These are phyloP conservation scores for Zoysia matrella DNA, from an alignment of 202 grass and related monocot species.

Conservation along the genomic window DNA sequence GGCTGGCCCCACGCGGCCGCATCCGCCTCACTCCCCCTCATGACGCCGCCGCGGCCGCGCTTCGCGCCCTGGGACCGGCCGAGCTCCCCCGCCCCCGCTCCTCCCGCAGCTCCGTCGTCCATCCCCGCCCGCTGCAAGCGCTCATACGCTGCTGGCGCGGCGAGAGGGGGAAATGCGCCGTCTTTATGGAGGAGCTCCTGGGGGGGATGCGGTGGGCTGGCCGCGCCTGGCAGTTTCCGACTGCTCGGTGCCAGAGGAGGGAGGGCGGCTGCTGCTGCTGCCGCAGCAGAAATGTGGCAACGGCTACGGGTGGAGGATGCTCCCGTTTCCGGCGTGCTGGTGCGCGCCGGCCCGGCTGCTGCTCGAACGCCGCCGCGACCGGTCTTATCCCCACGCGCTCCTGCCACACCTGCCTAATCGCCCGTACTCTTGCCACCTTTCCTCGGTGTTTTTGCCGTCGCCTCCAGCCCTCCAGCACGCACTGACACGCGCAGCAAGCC, in stretches of 20 bases:
- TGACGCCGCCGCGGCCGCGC: conserved; percentile 39
- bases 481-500: too few relatives aligned
- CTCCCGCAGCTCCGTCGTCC: conserved; percentile 39
- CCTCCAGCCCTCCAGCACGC: not conserved
- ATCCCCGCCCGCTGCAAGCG: conserved; percentile 12
- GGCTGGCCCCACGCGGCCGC: conserved; percentile 28
- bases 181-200: conserved; percentile 12
- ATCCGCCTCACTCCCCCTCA: conserved; percentile 28
- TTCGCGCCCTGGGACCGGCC: conserved; percentile 31
- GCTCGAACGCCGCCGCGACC: not conserved
- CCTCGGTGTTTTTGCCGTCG: not conserved
- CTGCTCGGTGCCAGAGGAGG: not conserved
- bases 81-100: not conserved
- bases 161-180: conserved; percentile 3
- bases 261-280: not conserved
- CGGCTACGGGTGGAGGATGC: not conserved
- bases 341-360: conserved; percentile 19
- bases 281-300: not conserved
- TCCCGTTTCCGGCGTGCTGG: not conserved
- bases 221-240: not conserved
- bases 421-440: conserved; percentile 17
- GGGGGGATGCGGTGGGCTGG: not conserved
- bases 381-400: conserved; percentile 34
- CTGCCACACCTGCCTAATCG: conserved; percentile 3
- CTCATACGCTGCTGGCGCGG: conserved; percentile 41